phyloP scores from a whole-genome alignment of 441 rosid species.

The Croton laevigatus region DNA sequence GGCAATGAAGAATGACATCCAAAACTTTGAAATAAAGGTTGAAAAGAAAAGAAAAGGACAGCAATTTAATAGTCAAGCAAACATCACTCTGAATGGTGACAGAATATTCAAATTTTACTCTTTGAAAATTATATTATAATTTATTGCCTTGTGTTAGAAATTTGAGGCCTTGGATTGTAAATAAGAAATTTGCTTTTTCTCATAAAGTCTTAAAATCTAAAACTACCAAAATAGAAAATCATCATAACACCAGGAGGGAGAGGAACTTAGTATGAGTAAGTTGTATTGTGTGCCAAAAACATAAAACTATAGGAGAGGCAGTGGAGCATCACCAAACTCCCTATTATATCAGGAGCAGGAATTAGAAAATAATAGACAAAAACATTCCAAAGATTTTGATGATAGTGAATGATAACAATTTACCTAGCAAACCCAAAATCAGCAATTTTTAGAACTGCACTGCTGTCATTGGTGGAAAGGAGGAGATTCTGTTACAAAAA shows the following conservation, averaged over 20 bases:
- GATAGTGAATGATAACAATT: conserved; percentile 7
- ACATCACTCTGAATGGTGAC: neutral
- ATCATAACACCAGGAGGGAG: neutral
- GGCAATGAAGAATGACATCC: conserved; percentile 30
- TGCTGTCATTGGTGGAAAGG: conserved; percentile 58
- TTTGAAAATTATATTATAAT: neutral
- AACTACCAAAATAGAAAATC: neutral
- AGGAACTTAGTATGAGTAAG: neutral
- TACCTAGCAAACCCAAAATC: conserved; percentile 99
- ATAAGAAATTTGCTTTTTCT: neutral
- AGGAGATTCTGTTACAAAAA: conserved; percentile 84
- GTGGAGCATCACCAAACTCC: neutral
- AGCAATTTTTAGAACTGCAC: conserved; percentile 81
- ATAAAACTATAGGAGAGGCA: neutral
- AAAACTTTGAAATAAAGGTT: neutral
- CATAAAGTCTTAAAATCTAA: neutral
- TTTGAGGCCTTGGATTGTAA: neutral
- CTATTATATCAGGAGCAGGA: neutral
- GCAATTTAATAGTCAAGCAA: neutral
- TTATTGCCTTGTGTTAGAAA: neutral
- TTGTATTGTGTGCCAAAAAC: neutral
- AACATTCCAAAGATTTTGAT: neutral
- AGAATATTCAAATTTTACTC: neutral
- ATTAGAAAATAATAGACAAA: neutral
- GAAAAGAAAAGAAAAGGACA: neutral